phyloP scores from a whole-genome alignment of 768 basidiomycete species.

The Rhizopogon roseolus region DNA sequence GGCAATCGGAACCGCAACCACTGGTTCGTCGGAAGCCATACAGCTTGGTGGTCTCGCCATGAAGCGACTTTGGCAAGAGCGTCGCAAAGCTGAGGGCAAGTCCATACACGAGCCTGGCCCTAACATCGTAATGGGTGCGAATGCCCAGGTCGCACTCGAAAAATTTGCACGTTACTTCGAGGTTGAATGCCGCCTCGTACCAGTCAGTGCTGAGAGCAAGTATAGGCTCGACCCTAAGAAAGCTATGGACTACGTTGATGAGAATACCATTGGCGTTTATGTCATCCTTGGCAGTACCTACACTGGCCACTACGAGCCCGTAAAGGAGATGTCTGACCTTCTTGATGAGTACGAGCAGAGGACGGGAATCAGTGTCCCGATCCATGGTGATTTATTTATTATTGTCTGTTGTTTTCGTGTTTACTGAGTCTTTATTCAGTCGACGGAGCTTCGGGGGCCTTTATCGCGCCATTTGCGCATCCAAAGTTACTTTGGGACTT shows the following conservation, averaged over 20 bases:
- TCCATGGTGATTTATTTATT: constrained; percentile 28
- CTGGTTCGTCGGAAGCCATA: constrained; percentile 68
- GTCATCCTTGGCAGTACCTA: constrained; percentile 55
- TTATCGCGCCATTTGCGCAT: constrained; percentile 57
- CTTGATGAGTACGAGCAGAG: constrained; percentile 51
- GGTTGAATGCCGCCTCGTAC: constrained; percentile 61
- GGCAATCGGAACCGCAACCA: constrained; percentile 67
- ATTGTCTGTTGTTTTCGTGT: constrained; percentile 18
- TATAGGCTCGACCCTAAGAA: constrained; percentile 73
- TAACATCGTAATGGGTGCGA: constrained; percentile 61
- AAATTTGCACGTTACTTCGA: constrained; percentile 69
- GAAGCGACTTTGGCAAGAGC: constrained; percentile 68
- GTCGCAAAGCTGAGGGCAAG: constrained; percentile 61
- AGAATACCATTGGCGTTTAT: constrained; percentile 69
- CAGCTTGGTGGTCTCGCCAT: constrained; percentile 69
- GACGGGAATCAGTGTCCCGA: constrained; percentile 40
- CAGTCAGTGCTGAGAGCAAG: constrained; percentile 60
- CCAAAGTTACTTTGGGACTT: constrained; percentile 59
- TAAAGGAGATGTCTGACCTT: constrained; percentile 78
- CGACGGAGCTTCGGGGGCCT: constrained; percentile 58
- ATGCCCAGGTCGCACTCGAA: constrained; percentile 67
- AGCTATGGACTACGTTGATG: constrained; percentile 62
- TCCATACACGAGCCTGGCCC: constrained; percentile 63
- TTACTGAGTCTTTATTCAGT: constrained; percentile 23
- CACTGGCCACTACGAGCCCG: constrained; percentile 69